Conservation (phyloP, 371 early-diverging fungal species). For the Haplosporangium sp. region DNA sequence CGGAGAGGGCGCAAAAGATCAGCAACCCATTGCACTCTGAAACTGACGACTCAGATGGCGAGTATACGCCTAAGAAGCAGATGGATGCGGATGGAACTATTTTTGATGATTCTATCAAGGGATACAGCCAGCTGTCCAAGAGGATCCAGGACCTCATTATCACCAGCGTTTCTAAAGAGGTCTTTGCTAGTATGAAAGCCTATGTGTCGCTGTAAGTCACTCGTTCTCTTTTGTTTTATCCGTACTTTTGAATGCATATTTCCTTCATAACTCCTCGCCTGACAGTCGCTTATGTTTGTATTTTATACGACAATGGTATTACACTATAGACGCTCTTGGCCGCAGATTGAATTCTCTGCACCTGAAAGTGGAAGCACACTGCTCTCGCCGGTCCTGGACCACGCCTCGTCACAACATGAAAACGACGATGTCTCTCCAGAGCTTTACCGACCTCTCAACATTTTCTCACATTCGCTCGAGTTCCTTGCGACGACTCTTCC, state of each 20-base stretch:
- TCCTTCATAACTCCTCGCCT: background rate
- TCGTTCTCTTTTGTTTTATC: background rate
- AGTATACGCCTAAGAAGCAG: conserved; percentile 39
- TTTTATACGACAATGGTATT: too few species aligned
- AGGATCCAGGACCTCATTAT: conserved; percentile 66
- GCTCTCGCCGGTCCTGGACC: background rate
- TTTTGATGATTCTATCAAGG: conserved; percentile 60
- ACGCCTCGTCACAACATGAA: background rate
- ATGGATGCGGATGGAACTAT: conserved; percentile 55
- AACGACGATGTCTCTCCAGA: conserved; percentile 71
- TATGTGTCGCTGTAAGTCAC: conserved; percentile 68
- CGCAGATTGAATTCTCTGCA: conserved; percentile 41
- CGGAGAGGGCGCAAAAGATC: conserved; percentile 43
- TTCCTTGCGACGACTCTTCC: conserved; percentile 63
- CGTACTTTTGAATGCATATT: background rate
- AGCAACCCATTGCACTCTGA: conserved; percentile 38
- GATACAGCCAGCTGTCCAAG: conserved; percentile 56
- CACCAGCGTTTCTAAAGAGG: conserved; percentile 68
- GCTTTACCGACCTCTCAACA: conserved; percentile 66
- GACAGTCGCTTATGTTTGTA: background rate
- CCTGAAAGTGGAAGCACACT: background rate
- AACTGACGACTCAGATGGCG: conserved; percentile 38
- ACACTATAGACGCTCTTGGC: conserved; percentile 43
- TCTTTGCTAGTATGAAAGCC: conserved; percentile 63
- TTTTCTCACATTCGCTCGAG: conserved; percentile 60